Evolutionary conservation across 768 basidiomycete species (phyloP).

Genomic region (Lenzites betulinus): DNA sequence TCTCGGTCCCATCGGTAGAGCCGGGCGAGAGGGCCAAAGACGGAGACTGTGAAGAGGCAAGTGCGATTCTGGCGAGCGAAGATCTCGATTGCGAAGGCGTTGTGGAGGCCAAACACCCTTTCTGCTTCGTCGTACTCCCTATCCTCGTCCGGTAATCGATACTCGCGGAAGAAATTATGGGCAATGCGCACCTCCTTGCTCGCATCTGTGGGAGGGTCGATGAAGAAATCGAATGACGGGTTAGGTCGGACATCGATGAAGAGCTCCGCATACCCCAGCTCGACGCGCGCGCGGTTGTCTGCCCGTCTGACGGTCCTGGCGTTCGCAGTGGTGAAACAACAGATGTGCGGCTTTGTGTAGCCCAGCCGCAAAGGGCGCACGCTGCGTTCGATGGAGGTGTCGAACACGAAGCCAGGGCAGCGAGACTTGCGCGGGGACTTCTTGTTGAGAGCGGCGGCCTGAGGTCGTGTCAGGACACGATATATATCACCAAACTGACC

Average conservation of each 20-base stretch:
- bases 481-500: background rate
- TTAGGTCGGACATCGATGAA: conserved; percentile 11
- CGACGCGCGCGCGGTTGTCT: background rate
- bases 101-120: background rate
- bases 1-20: conserved; percentile 37
- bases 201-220: background rate
- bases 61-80: conserved; percentile 32
- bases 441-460: background rate
- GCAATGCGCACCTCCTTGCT: background rate
- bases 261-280: conserved; percentile 14
- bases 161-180: conserved; percentile 1
- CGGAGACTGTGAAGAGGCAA: conserved; percentile 31
- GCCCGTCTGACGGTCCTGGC: background rate
- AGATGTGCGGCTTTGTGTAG: conserved; percentile 6
- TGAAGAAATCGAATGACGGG: conserved; percentile 9
- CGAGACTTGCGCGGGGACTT: background rate
- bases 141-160: background rate
- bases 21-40: conserved; percentile 31
- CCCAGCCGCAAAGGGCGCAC: background rate
- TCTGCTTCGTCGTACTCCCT: background rate
- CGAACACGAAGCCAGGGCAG: conserved; percentile 12
- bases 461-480: conserved; percentile 23
- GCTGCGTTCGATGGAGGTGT: background rate
- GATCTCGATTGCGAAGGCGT: background rate
- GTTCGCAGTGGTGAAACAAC: conserved; percentile 4